Percentiles rank a stretch among this genome's conserved stretches.
Evolutionary conservation across 2,329 filamentous ascomycete genomes (phyloP).

Genomic region (Zymoseptoria crescenta): DNA sequence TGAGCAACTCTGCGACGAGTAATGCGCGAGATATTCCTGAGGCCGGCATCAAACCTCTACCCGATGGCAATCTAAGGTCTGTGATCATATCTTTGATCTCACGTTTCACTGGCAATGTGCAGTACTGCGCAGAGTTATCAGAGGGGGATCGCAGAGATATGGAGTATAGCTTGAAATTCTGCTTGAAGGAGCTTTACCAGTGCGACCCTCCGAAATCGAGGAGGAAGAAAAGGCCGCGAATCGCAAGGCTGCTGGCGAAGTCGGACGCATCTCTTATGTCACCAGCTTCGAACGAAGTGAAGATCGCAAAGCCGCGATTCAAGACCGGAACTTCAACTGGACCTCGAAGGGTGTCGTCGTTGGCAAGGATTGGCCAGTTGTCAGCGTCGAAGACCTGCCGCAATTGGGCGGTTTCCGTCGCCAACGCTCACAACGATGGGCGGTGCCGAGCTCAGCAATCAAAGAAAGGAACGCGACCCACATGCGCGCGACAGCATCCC

Average conservation of each 20-base stretch:
- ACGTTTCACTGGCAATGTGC: background rate
- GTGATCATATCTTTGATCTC: background rate
- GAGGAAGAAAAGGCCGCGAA: background rate
- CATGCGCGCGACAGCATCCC: background rate
- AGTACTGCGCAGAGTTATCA: background rate
- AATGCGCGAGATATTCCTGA: background rate
- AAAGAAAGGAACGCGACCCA: background rate
- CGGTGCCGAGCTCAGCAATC: background rate
- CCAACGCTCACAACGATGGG: background rate
- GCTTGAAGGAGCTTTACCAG: background rate
- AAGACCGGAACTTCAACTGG: background rate
- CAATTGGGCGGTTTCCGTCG: background rate
- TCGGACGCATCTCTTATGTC: background rate
- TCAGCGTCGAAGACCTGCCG: background rate
- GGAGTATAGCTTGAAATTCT: background rate
- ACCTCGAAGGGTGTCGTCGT: background rate
- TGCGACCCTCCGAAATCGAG: background rate
- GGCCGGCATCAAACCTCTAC: background rate
- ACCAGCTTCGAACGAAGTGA: background rate
- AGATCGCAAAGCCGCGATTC: background rate
- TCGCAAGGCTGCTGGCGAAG: background rate
- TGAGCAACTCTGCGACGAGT: background rate
- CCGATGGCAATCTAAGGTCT: background rate
- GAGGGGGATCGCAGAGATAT: background rate
- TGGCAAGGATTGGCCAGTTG: background rate